phyloP scores from a whole-genome alignment of 2,329 filamentous ascomycete genomes.

The Alternaria gaisen region DNA sequence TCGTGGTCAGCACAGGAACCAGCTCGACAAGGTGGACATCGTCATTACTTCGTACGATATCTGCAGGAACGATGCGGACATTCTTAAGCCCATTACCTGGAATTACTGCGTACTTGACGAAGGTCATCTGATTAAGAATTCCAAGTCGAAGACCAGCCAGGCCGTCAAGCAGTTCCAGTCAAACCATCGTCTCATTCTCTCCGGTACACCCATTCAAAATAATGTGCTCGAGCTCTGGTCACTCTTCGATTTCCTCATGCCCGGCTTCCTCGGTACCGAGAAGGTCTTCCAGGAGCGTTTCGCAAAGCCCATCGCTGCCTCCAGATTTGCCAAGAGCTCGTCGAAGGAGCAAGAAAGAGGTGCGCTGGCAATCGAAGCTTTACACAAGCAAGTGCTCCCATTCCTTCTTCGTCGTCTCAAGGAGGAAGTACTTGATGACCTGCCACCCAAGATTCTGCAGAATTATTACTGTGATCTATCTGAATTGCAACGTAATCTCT shows the following conservation, averaged over 20 bases:
- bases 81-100: constrained; percentile 85
- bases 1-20: constrained; percentile 73
- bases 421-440: constrained; percentile 94
- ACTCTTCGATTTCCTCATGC: constrained; percentile 98
- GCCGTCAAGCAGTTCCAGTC: constrained; percentile 89
- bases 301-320: constrained; percentile 92
- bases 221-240: constrained; percentile 98
- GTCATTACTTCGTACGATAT: constrained; percentile 99
- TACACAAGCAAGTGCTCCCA: constrained; percentile 96
- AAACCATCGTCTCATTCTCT: constrained; percentile 95
- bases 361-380: constrained; percentile 93
- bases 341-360: constrained; percentile 98
- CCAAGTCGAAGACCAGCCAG: constrained; percentile 92
- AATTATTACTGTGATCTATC: constrained; percentile 99
- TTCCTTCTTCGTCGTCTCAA: constrained; percentile 96
- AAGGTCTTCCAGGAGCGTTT: constrained; percentile 97
- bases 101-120: constrained; percentile 98
- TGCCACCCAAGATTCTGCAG: constrained; percentile 97
- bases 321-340: constrained; percentile 94
- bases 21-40: constrained; percentile 82
- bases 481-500: constrained; percentile 91
- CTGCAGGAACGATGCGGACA: constrained; percentile 91
- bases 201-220: constrained; percentile 96
- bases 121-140: constrained; percentile 98
- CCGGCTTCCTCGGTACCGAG: constrained; percentile 93